These are phyloP conservation scores for Phytophthora sojae DNA, from an alignment of 352 stramenopile genomes.

Conservation along the genomic window DNA sequence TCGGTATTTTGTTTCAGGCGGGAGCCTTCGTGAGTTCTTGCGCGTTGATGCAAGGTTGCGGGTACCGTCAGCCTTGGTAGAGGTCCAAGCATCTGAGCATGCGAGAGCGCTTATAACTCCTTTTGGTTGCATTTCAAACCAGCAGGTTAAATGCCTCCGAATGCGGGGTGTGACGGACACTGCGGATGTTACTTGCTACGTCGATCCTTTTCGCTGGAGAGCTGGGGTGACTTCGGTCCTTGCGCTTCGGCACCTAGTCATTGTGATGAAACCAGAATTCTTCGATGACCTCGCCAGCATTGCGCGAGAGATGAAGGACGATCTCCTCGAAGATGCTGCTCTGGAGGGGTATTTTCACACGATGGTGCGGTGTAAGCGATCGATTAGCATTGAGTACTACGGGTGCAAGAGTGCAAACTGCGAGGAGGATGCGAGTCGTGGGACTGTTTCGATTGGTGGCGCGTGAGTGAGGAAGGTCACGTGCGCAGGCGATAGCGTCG, in stretches of 20 bases:
- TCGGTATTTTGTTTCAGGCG: conserved; percentile 9
- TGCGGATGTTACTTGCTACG: conserved; percentile 1
- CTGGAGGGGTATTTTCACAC: conserved; percentile 24
- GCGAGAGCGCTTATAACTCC: too few species aligned
- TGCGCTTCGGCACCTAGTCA: not conserved
- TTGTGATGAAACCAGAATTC: not conserved
- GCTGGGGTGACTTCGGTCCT: conserved; percentile 5
- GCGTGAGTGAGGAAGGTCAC: too few species aligned
- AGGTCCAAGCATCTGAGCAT: too few species aligned
- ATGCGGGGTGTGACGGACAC: not conserved
- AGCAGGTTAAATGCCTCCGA: not conserved
- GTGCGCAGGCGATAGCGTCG: too few species aligned
- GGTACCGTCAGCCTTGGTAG: too few species aligned
- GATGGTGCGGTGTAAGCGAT: conserved; percentile 2
- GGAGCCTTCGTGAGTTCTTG: conserved; percentile 13
- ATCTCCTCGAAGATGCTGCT: conserved; percentile 21
- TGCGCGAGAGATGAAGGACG: conserved; percentile 19
- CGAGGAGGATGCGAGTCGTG: not conserved
- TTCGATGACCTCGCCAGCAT: conserved; percentile 4
- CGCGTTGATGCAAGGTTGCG: not conserved
- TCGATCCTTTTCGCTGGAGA: not conserved
- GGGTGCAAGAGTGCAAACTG: conserved; percentile 12
- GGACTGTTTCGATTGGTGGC: not conserved
- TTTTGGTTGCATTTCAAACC: not conserved
- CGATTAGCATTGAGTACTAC: not conserved